Percentiles rank a stretch among this genome's conserved stretches.
Evolutionary conservation across 2,329 filamentous ascomycete genomes (phyloP).

Genomic region (Fusarium beomiforme): DNA sequence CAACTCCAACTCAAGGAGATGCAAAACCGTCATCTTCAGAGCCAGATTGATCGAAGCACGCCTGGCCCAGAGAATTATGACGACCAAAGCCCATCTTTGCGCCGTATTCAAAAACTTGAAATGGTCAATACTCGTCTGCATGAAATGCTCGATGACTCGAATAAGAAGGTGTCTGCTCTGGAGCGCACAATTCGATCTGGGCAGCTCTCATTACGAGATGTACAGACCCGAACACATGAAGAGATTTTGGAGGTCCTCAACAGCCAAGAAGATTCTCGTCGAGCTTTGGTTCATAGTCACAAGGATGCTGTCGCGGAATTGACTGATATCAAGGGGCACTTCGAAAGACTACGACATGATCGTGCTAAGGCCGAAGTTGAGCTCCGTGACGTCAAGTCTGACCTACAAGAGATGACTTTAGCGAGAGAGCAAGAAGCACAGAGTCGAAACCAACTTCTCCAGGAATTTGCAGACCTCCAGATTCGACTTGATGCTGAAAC

Average conservation of each 20-base stretch:
- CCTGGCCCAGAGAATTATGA: constrained; percentile 73
- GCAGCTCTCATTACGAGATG: constrained; percentile 87
- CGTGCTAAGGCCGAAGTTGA: constrained; percentile 85
- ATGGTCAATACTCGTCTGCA: constrained; percentile 91
- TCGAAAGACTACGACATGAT: constrained; percentile 86
- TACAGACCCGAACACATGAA: constrained; percentile 93
- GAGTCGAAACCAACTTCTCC: constrained; percentile 87
- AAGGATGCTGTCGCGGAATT: constrained; percentile 88
- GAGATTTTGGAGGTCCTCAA: constrained; percentile 93
- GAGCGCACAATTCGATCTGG: constrained; percentile 89
- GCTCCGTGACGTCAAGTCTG: constrained; percentile 82
- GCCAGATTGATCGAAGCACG: constrained; percentile 78
- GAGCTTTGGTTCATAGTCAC: constrained; percentile 83
- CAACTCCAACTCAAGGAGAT: constrained; percentile 94
- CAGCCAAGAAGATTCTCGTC: constrained; percentile 89
- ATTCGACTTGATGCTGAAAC: constrained; percentile 91
- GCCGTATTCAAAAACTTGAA: constrained; percentile 90
- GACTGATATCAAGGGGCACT: constrained; percentile 84
- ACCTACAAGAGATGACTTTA: constrained; percentile 81
- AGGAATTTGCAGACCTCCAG: constrained; percentile 93
- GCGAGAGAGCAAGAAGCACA: constrained; percentile 87
- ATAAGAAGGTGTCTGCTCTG: constrained; percentile 88
- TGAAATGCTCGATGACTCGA: constrained; percentile 93
- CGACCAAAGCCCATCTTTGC: constrained; percentile 81
- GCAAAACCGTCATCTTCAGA: constrained; percentile 93